Percentiles rank a stretch among this genome's conserved stretches.
These are phyloP conservation scores for Cicer arietinum DNA, from an alignment of 306 rosid species.

Conservation along the genomic window DNA sequence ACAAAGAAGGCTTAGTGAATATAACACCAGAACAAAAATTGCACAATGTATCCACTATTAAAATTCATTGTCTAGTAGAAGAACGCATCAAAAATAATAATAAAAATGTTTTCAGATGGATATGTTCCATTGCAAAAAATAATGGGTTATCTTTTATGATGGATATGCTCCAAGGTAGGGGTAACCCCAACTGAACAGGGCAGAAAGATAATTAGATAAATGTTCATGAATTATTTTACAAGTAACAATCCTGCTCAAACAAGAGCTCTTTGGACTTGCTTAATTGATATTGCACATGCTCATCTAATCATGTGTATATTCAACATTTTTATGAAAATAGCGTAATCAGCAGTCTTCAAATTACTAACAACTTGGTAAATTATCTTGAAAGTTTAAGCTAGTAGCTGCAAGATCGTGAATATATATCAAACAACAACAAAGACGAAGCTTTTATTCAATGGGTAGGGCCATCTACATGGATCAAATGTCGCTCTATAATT, in stretches of 20 bases:
- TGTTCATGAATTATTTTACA: too few relatives aligned
- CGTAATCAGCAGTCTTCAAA: too few relatives aligned
- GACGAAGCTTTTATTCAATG: neutral
- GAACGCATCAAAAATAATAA: constrained; percentile 7
- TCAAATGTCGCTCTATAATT: neutral
- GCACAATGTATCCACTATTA: neutral
- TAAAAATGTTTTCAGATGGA: neutral
- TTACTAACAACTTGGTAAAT: too few relatives aligned
- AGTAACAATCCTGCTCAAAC: too few relatives aligned
- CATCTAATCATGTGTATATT: too few relatives aligned
- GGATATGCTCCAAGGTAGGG: constrained; percentile 2
- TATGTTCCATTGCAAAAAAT: neutral
- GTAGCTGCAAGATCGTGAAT: neutral
- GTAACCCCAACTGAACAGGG: neutral
- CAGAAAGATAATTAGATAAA: neutral
- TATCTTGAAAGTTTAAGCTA: neutral
- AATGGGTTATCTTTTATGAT: neutral
- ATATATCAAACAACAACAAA: neutral
- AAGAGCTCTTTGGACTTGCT: too few relatives aligned
- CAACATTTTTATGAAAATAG: too few relatives aligned
- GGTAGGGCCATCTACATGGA: neutral
- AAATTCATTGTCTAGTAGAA: constrained; percentile 5
- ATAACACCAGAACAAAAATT: constrained; percentile 1
- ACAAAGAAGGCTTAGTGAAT: neutral
- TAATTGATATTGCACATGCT: too few relatives aligned